Percentiles rank a stretch among this genome's conserved stretches.
Conservation (phyloP, 129 eudicot genomes). For the Helichrysum umbraculigerum region DNA sequence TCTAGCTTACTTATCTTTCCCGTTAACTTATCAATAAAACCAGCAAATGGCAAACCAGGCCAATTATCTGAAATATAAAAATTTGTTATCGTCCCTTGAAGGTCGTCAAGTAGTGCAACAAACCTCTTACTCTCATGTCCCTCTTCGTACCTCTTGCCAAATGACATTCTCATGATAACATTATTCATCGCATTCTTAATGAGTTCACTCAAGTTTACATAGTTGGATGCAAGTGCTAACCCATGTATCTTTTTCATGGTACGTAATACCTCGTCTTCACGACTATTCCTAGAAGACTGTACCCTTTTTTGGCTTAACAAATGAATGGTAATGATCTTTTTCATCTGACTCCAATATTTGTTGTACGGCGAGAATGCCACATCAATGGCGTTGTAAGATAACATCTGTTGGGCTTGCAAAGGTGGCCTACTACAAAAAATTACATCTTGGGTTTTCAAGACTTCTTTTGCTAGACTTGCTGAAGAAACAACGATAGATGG, state of each 20-base stretch:
- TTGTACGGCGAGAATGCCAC: constrained; percentile 20
- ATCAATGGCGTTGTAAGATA: constrained; percentile 18
- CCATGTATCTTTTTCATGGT: constrained; percentile 8
- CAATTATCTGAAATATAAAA: constrained; percentile 18
- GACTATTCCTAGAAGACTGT: constrained; percentile 18
- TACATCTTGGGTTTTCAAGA: constrained; percentile 22
- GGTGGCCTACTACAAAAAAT: constrained; percentile 10
- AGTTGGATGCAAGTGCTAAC: background rate
- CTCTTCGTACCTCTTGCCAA: constrained; percentile 21
- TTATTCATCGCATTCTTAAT: background rate
- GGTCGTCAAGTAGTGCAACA: constrained; percentile 11
- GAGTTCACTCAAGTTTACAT: constrained; percentile 20
- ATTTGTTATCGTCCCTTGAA: background rate
- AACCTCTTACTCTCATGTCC: background rate
- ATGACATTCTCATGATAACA: constrained; percentile 5
- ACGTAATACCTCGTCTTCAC: constrained; percentile 22
- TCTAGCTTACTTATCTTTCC: constrained; percentile 28
- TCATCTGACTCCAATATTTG: constrained; percentile 20
- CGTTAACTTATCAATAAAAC: constrained; percentile 12
- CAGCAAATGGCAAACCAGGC: constrained; percentile 15
- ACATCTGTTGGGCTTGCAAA: background rate
- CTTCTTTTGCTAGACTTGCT: constrained; percentile 15
- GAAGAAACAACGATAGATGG: constrained; percentile 24
- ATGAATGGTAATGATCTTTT: constrained; percentile 5
- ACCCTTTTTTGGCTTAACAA: constrained; percentile 14